Evolutionary conservation across 139 green algal species (phyloP).

Genomic region (Tetraselmis striata): DNA sequence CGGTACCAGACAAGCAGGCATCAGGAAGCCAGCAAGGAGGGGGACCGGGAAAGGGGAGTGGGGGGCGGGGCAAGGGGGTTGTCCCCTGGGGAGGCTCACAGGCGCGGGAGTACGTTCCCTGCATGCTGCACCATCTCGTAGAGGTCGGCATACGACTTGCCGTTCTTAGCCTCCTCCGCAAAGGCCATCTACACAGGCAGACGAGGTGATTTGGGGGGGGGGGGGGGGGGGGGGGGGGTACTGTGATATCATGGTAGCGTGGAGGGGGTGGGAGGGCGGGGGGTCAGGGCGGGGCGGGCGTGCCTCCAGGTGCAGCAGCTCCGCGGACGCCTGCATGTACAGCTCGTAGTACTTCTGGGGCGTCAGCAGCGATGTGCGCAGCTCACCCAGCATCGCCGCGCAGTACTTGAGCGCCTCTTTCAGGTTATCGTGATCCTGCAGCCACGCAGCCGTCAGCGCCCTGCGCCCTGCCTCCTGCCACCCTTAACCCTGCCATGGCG

Average conservation of each 20-base stretch:
- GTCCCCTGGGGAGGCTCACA: too few relatives aligned
- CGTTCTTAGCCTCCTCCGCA: slow-evolving; percentile 63
- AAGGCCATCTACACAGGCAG: slow-evolving; percentile 36
- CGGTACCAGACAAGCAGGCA: too few relatives aligned
- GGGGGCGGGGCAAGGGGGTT: too few relatives aligned
- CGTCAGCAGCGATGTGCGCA: slow-evolving; percentile 81
- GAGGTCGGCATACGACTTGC: slow-evolving; percentile 63
- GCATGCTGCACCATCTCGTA: slow-evolving; percentile 96
- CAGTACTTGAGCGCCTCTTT: slow-evolving; percentile 85
- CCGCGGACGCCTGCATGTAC: slow-evolving; percentile 84
- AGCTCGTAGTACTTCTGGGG: slow-evolving; percentile 97
- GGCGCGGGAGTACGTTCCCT: slow-evolving; percentile 88
- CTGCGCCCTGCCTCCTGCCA: too few relatives aligned
- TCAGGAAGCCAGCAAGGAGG: background rate
- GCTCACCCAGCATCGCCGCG: slow-evolving; percentile 84
- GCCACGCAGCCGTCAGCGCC: background rate
- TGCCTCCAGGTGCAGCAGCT: slow-evolving; percentile 68
- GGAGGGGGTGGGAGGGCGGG: too few relatives aligned
- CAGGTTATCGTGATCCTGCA: slow-evolving; percentile 90
- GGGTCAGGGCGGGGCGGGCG: too few relatives aligned
- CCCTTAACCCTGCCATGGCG: too few relatives aligned
- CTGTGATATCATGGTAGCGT: too few relatives aligned
- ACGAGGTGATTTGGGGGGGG: too few relatives aligned
- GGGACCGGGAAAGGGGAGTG: slow-evolving; percentile 2
- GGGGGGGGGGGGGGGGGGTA: too few relatives aligned